These are phyloP conservation scores for Yamadazyma oceani DNA, from an alignment of 1,139 yeast species.

Conservation along the genomic window DNA sequence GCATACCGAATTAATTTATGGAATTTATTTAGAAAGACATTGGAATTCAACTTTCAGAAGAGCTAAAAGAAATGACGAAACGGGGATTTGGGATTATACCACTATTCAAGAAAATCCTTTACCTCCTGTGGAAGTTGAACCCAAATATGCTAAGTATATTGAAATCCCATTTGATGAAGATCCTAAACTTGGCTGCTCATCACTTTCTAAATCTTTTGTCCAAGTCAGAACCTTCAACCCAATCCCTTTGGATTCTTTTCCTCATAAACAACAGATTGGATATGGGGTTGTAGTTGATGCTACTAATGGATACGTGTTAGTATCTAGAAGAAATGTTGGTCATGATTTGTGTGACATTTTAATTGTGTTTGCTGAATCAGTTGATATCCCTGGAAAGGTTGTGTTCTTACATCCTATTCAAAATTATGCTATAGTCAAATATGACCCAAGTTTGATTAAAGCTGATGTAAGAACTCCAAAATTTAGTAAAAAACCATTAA, in stretches of 20 bases:
- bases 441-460: conserved; percentile 64
- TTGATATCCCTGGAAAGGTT: conserved; percentile 77
- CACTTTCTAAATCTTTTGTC: conserved; percentile 56
- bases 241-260: conserved; percentile 71
- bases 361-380: conserved; percentile 82
- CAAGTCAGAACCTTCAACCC: conserved; percentile 67
- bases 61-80: conserved; percentile 73
- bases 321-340: conserved; percentile 77
- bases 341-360: conserved; percentile 81
- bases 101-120: conserved; percentile 64
- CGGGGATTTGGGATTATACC: conserved; percentile 87
- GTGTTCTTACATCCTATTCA: conserved; percentile 86
- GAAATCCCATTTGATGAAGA: conserved; percentile 63
- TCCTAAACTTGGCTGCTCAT: conserved; percentile 49
- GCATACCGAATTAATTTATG: conserved; percentile 66
- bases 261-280: conserved; percentile 59
- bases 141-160: conserved; percentile 68
- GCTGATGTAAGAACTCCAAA: conserved; percentile 58
- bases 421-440: conserved; percentile 80
- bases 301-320: conserved; percentile 72
- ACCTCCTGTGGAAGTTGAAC: conserved; percentile 44
- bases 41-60: conserved; percentile 75
- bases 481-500: conserved; percentile 56
- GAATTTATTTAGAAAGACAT: conserved; percentile 76
- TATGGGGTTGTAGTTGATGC: conserved; percentile 85